These are phyloP conservation scores for Melaleuca alternifolia DNA, from an alignment of 345 rosid genomes.

Conservation along the genomic window DNA sequence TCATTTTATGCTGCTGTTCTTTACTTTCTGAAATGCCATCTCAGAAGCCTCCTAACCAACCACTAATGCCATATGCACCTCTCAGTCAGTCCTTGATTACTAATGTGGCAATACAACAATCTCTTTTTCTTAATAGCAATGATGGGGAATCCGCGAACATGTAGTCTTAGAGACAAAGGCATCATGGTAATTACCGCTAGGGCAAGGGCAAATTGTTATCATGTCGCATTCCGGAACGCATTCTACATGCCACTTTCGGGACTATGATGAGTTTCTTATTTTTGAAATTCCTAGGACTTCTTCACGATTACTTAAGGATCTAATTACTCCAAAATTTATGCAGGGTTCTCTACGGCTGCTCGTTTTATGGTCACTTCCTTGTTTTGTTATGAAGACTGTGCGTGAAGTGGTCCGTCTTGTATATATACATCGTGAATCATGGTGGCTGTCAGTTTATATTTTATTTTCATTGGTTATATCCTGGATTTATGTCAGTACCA, in stretches of 20 bases:
- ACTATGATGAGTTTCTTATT: neutral
- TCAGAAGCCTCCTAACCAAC: neutral
- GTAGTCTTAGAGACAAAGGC: neutral
- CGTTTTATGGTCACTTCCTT: slow-evolving; percentile 61
- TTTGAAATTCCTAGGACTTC: neutral
- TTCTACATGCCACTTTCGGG: neutral
- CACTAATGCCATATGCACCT: neutral
- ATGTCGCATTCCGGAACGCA: neutral
- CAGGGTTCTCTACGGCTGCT: slow-evolving; percentile 64
- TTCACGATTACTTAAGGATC: neutral
- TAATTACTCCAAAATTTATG: neutral
- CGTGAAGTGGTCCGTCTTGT: slow-evolving; percentile 50
- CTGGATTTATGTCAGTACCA: slow-evolving; percentile 65
- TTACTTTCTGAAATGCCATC: neutral
- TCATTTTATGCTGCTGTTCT: neutral
- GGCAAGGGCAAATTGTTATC: neutral
- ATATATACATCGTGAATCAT: slow-evolving; percentile 40
- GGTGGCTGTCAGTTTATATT: slow-evolving; percentile 57
- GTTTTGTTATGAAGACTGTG: slow-evolving; percentile 50
- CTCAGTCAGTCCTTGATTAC: neutral
- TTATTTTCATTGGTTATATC: slow-evolving; percentile 46
- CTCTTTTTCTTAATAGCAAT: neutral
- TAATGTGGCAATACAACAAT: neutral
- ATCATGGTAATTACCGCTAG: neutral
- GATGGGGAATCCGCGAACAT: neutral